Percentiles rank a stretch among this genome's conserved stretches.
phyloP scores from a whole-genome alignment of 331 rosid species.

The Acacia concinna region DNA sequence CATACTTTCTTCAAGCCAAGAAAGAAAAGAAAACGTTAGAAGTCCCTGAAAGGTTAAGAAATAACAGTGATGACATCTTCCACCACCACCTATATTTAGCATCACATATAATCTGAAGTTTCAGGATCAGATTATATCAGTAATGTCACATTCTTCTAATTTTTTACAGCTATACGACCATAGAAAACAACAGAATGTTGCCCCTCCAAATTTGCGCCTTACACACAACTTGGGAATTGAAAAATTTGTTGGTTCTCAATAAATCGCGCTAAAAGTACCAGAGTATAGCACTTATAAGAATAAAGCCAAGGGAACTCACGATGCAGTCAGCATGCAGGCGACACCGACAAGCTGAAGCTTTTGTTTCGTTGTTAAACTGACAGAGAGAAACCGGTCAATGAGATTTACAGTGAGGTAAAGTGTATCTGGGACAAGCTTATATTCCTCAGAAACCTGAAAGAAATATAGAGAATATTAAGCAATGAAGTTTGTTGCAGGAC shows the following conservation, averaged over 20 bases:
- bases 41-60: neutral
- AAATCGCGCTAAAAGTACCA: neutral
- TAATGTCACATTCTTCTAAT: neutral
- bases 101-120: constrained; percentile 16
- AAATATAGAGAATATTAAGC: constrained; percentile 18
- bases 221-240: neutral
- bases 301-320: constrained; percentile 58
- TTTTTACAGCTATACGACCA: neutral
- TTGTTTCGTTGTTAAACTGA: constrained; percentile 52
- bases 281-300: constrained; percentile 6
- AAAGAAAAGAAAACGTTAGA: constrained; percentile 40
- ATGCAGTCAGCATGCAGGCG: constrained; percentile 82
- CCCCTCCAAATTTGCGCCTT: neutral
- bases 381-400: constrained; percentile 88
- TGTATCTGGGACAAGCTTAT: constrained; percentile 80
- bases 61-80: constrained; percentile 9
- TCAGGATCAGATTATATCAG: neutral
- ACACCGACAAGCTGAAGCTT: constrained; percentile 89
- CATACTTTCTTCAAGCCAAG: constrained; percentile 73
- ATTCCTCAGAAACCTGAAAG: constrained; percentile 63
- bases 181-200: neutral
- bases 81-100: neutral
- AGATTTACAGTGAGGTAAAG: constrained; percentile 91
- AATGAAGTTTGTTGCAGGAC: constrained; percentile 4
- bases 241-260: neutral